Conservation (phyloP, 768 basidiomycete genomes). For the Phylloporus sp. region DNA sequence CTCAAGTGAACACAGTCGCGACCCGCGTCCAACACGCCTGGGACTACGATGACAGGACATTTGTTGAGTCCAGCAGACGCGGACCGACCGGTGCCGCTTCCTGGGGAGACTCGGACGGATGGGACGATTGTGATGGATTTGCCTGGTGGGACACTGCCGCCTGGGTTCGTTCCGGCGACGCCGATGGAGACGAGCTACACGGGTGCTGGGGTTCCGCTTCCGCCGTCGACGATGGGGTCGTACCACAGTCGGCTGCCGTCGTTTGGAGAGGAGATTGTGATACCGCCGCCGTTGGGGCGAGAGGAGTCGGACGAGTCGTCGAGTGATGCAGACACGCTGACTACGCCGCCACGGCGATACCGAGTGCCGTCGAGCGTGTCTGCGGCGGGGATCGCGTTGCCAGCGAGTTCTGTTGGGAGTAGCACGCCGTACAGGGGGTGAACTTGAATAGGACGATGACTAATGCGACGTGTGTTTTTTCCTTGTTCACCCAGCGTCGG, state of each 20-base stretch:
- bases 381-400: slow-evolving; percentile 12
- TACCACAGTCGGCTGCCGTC: slow-evolving; percentile 24
- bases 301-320: slow-evolving; percentile 29
- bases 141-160: slow-evolving; percentile 30
- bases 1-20: slow-evolving; percentile 32
- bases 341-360: slow-evolving; percentile 29
- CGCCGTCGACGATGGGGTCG: slow-evolving; percentile 25
- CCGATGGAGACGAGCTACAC: slow-evolving; percentile 17
- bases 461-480: slow-evolving; percentile 5
- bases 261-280: slow-evolving; percentile 16
- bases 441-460: slow-evolving; percentile 7
- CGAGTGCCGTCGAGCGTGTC: slow-evolving; percentile 14
- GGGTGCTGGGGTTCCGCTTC: slow-evolving; percentile 29
- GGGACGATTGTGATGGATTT: slow-evolving; percentile 23
- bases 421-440: slow-evolving; percentile 21
- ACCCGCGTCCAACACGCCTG: slow-evolving; percentile 35
- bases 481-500: slow-evolving; percentile 4
- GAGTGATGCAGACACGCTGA: slow-evolving; percentile 33
- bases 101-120: slow-evolving; percentile 9
- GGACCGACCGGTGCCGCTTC: slow-evolving; percentile 33
- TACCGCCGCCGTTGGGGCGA: slow-evolving; percentile 25
- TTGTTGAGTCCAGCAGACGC: slow-evolving; percentile 40
- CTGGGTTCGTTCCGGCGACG: slow-evolving; percentile 33
- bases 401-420: slow-evolving; percentile 6
- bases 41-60: slow-evolving; percentile 19